phyloP scores from a whole-genome alignment of 129 eudicot genomes.

The Apium graveolens region DNA sequence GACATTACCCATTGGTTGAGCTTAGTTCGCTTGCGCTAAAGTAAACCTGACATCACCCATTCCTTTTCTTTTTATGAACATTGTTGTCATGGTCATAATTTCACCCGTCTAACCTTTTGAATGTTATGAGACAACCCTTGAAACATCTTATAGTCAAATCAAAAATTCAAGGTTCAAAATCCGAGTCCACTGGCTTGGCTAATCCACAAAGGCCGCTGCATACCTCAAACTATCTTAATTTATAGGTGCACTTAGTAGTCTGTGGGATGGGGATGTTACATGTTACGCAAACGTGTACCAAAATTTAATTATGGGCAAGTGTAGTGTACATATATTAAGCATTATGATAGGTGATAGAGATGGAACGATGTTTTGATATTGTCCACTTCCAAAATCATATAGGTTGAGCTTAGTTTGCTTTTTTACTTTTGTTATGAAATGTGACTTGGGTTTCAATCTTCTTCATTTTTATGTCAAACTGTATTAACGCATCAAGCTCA shows the following conservation, averaged over 20 bases:
- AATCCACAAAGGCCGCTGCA: background rate
- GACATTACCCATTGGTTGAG: background rate
- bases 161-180: background rate
- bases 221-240: background rate
- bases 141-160: background rate
- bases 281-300: background rate
- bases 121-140: background rate
- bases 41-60: too few relatives aligned
- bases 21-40: too few relatives aligned
- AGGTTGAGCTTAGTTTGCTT: background rate
- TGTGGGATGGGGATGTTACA: background rate
- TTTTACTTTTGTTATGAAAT: background rate
- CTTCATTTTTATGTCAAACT: background rate
- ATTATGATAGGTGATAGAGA: background rate
- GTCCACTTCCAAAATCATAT: background rate
- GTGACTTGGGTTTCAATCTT: background rate
- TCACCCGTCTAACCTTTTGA: background rate
- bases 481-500: background rate
- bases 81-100: background rate
- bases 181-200: background rate
- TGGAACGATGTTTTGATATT: background rate
- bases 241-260: background rate
- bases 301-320: background rate
- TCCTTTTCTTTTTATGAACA: background rate
- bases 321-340: background rate